These are phyloP conservation scores for Pseudohyphozyma bogoriensis DNA, from an alignment of 768 basidiomycete genomes.

Conservation along the genomic window DNA sequence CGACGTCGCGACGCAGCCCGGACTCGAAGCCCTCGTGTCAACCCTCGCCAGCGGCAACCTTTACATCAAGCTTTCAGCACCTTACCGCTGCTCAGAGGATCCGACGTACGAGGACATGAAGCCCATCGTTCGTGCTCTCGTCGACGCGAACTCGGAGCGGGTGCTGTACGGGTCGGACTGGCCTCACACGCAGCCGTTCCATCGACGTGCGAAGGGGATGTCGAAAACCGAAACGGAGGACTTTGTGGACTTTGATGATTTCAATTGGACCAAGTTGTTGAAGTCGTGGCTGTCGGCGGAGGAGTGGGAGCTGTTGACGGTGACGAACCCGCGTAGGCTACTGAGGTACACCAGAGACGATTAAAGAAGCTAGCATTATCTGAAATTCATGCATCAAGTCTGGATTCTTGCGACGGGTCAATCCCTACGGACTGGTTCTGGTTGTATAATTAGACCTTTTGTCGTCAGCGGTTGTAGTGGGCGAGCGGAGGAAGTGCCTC, in stretches of 20 bases:
- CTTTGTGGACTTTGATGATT: slow-evolving; percentile 21
- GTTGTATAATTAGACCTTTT: too few species aligned
- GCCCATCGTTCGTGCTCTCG: slow-evolving; percentile 21
- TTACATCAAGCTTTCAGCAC: slow-evolving; percentile 30
- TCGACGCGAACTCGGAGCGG: slow-evolving; percentile 26
- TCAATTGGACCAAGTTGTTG: slow-evolving; percentile 13
- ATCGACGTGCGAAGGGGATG: slow-evolving; percentile 5
- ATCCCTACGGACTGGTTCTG: too few species aligned
- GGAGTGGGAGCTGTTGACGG: slow-evolving; percentile 25
- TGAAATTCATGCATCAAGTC: too few species aligned
- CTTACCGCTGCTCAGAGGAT: slow-evolving; percentile 23
- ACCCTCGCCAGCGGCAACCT: slow-evolving; percentile 11
- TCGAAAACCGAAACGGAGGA: slow-evolving; percentile 10
- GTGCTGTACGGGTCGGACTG: slow-evolving; percentile 28
- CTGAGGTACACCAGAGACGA: slow-evolving; percentile 4
- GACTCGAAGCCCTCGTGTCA: slow-evolving; percentile 9
- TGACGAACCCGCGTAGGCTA: slow-evolving; percentile 13
- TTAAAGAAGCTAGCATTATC: not conserved
- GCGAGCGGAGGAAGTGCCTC: too few species aligned
- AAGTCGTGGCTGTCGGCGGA: slow-evolving; percentile 25
- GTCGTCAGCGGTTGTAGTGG: too few species aligned
- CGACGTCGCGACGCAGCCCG: slow-evolving; percentile 21
- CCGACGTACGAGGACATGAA: slow-evolving; percentile 20
- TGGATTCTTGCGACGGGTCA: too few species aligned
- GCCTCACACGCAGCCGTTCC: slow-evolving; percentile 28